phyloP scores from a whole-genome alignment of 2,329 filamentous ascomycete species.

The Fusarium graminum region DNA sequence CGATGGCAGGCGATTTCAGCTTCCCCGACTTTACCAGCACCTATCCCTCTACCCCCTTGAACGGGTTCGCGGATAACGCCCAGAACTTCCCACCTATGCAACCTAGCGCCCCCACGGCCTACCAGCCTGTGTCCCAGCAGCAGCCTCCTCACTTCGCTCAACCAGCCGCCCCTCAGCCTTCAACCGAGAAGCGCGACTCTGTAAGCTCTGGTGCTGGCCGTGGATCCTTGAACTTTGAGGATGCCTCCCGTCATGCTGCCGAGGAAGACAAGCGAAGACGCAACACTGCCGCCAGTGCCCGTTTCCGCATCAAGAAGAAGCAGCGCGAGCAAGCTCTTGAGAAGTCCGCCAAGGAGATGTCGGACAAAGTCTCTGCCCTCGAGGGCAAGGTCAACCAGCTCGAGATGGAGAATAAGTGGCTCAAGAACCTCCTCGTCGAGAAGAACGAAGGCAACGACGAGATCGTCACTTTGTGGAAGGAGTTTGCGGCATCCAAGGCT shows the following conservation, averaged over 20 bases:
- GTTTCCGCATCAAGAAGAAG: slow-evolving; percentile 97
- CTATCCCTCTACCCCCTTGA: slow-evolving; percentile 65
- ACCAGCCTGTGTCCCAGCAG: slow-evolving; percentile 57
- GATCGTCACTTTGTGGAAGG: slow-evolving; percentile 65
- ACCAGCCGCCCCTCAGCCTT: slow-evolving; percentile 48
- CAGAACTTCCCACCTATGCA: slow-evolving; percentile 66
- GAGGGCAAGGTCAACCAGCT: slow-evolving; percentile 81
- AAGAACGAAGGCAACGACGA: slow-evolving; percentile 77
- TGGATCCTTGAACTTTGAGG: slow-evolving; percentile 71
- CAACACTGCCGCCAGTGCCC: slow-evolving; percentile 88
- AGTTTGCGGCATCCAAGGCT: slow-evolving; percentile 58
- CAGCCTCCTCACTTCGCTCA: slow-evolving; percentile 50
- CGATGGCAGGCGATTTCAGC: slow-evolving; percentile 70
- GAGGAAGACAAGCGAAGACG: slow-evolving; percentile 92
- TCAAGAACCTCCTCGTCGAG: slow-evolving; percentile 83
- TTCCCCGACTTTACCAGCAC: slow-evolving; percentile 67
- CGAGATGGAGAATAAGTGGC: slow-evolving; percentile 86
- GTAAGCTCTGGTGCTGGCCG: slow-evolving; percentile 58
- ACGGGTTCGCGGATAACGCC: slow-evolving; percentile 53
- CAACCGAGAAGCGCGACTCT: slow-evolving; percentile 62
- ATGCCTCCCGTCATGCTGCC: slow-evolving; percentile 77
- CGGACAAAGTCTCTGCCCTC: slow-evolving; percentile 79
- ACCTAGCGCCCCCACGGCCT: slow-evolving; percentile 63
- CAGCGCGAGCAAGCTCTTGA: slow-evolving; percentile 90
- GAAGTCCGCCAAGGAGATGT: slow-evolving; percentile 84